Base-by-base conservation (phyloP, 169 alveolate species). In the Besnoitia besnoiti region DNA sequence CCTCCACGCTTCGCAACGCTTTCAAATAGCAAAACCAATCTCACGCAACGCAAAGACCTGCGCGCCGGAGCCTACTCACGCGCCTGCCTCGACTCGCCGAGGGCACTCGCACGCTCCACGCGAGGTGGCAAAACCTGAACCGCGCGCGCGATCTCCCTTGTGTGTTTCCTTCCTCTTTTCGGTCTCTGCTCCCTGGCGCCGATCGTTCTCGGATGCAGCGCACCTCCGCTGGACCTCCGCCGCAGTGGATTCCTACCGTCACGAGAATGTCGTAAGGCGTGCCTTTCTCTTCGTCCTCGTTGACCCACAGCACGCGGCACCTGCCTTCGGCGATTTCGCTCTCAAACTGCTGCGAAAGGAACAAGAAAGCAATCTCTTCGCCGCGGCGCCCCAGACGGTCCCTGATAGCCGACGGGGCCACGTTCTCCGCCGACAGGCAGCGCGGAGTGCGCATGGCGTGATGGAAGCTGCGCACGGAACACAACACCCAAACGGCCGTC, bases 211-310 rank as follows among this genome's bases (percentile, higher is more conserved):
- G 19, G 82, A 7, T 5, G 2, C 42, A 27, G 46, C n/a, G 40
- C 27, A 16, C 12, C 2, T 35, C 2, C 21, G 4, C 46, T 67
- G 39, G n/a, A 12, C 14, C n/a, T 8, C 82, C n/a, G 33, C 39
- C n/a, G 77, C 77, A 5, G 12, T 7, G 3, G 39, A 8, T 40
- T 16, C 87, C 39, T 37, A 90, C 94, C 61, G 75, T 55, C 79
- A 90, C 62, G 33, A 90, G 89, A 8, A 91, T 61, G 46, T 91
- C 94, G 67, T 91, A 91, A 46, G 90, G 77, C 82, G 44, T 82
- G 27, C 94, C 94, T 46, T 88, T 37, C 67, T 91, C 94, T 12
- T 91, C 82, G 50, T 82, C 82, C 46, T 61, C 91, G 67, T 91
- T 91, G 50, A 91, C 75, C 94, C 94, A 91, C 50, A 35, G 62